Evolutionary conservation across 345 rosid genomes (phyloP), one percentile per base, ranked within the genome.

Genomic region (Euphorbia lathyris): DNA sequence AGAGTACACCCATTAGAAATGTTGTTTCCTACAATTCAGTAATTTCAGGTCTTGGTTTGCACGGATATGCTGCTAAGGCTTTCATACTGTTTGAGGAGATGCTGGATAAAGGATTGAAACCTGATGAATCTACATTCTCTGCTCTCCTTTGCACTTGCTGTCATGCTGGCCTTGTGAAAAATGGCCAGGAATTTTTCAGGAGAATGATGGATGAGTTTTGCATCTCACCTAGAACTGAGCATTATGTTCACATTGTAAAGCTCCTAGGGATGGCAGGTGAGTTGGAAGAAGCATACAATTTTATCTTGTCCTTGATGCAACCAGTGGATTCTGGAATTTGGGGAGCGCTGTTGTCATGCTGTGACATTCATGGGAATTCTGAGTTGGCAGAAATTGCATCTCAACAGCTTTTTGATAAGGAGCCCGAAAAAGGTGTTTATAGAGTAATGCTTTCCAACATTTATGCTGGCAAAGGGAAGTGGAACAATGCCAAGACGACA

Each of bases 281-380:
- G 53, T 70, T 94, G 78, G 87, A 88, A 65, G 90, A 84, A 77
- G 97, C 97, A 9, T 90, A 79, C 69, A 67, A 75, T 59, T 83
- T 87, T 58, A 74, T 90, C 25, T 65, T 76, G 83, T 84, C 92
- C 65, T 80, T 86, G 85, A 79, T 58, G 22, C 79, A 72, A 66
- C 95, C 96, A 27, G 81, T 91, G 67, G 91, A 90, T 76, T 83
- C 89, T 58, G 89, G 90, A 30, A 77, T 90, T 23, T 94, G 90
- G 86, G 95, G 93, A 72, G 97, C 96, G 32, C 52, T 94, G 30
- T 74, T 94, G 75, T 87, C 92, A n/a, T 91, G 97, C 78, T 94
- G 97, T 66, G 83, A 88, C 48, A 42, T 65, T 74, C 83, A 82
- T 71, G 86, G 87, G 69, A 76, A 90, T 53, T 62, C 85, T 38